Evolutionary conservation across 495 filamentous ascomycete genomes (phyloP), one percentile per base, ranked within the genome.

Genomic region (Penicillium cinerascens): DNA sequence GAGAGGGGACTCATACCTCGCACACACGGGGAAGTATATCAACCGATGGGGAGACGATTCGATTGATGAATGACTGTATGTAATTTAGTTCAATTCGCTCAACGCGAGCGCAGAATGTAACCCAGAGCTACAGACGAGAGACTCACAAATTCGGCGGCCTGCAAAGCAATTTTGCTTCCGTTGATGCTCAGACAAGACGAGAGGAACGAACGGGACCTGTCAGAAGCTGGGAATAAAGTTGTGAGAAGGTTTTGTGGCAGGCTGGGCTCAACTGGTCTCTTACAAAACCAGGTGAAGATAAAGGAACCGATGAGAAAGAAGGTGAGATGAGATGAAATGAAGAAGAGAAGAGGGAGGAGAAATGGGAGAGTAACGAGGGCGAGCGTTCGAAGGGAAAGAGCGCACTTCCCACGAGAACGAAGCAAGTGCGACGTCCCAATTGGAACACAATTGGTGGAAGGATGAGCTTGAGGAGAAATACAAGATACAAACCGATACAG

Each of bases 301-400:
- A 27, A 38, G 16, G 1, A 20, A 21, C 60, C 56, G 60, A 56
- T 56, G 52, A 67, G 55, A 53, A 67, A 40, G n/a, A n/a, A n/a
- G n/a, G n/a, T n/a, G n/a, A n/a, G 60, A 52, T 51, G 47, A 51
- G 29, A 33, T 33, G 54, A 42, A 23, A 59, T 45, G 29, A 40
- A 59, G 47, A 55, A 36, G 47, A 59, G 66, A 48, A 47, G 51
- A 52, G 38, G 43, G 49, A 49, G 47, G 45, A 39, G 37, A 42
- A 21, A 52, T n/a, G 47, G 21, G 20, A 11, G 22, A 43, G 22
- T 35, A 37, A 38, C 11, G 29, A 33, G 29, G 29, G 29, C 29
- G 29, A 13, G 11, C 11, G 29, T 33, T 33, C 9, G 29, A 13
- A 33, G 29, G 29, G 29, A 33, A 33, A 33, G 29, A 33, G 29